A percentile compares a stretch with the other conserved stretches of the same genome.
Evolutionary conservation across 2,329 filamentous ascomycete species (phyloP).

Genomic region (Dactylellina drechsleri): DNA sequence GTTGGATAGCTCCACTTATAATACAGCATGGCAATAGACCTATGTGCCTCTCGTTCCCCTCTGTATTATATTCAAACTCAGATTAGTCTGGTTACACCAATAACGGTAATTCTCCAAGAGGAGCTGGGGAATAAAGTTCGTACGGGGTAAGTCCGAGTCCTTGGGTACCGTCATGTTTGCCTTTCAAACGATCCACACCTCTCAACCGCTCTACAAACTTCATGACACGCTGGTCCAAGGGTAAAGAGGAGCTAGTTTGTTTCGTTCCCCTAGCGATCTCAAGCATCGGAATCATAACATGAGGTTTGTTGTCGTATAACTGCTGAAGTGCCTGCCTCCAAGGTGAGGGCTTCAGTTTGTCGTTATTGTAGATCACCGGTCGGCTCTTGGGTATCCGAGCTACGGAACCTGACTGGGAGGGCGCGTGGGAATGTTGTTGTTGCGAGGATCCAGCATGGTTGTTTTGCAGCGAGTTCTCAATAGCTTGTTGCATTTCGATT

Average conservation of each 20-base stretch:
- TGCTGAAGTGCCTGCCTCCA: conserved; percentile 18
- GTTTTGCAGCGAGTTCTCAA: conserved; percentile 31
- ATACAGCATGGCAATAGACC: conserved; percentile 18
- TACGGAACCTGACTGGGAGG: too few relatives aligned
- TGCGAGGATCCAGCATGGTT: not conserved
- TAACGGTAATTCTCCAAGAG: not conserved
- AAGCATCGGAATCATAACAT: not conserved
- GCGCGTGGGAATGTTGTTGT: not conserved
- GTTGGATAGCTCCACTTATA: conserved; percentile 16
- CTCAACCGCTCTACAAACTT: not conserved
- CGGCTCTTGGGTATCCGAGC: not conserved
- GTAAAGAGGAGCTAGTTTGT: too few relatives aligned
- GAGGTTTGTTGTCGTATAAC: conserved; percentile 1
- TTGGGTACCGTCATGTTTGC: not conserved
- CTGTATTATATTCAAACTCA: too few relatives aligned
- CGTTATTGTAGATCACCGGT: not conserved
- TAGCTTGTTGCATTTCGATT: conserved; percentile 10
- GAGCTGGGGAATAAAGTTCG: not conserved
- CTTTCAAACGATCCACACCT: not conserved
- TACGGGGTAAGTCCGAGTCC: conserved; percentile 18
- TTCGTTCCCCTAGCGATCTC: not conserved
- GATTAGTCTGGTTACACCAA: too few relatives aligned
- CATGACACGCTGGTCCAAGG: not conserved
- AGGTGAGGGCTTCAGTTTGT: not conserved
- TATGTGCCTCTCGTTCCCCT: not conserved